Conservation (phyloP, 2,329 filamentous ascomycete species). For the Pyricularia pennisetigena region DNA sequence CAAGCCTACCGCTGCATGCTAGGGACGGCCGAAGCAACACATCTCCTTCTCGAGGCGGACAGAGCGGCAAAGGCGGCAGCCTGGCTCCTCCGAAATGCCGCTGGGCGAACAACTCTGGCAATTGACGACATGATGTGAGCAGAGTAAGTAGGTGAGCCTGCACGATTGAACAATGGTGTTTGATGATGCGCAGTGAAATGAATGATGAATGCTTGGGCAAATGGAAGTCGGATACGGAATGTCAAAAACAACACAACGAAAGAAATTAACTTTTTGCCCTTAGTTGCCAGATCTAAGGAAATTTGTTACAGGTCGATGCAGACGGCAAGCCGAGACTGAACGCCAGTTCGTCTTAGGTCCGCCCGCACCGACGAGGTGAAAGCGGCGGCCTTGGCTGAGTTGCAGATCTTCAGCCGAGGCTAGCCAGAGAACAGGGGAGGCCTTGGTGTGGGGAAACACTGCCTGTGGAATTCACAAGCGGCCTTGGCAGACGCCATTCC, state of each 20-base stretch:
- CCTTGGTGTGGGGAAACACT: background rate
- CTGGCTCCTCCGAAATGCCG: constrained; percentile 34
- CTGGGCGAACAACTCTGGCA: constrained; percentile 38
- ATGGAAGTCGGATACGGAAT: background rate
- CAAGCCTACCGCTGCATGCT: constrained; percentile 20
- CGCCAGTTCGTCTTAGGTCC: background rate
- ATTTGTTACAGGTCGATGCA: background rate
- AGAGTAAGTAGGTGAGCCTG: constrained; percentile 11
- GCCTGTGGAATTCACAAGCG: background rate
- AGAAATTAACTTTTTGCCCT: background rate
- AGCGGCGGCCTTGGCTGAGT: constrained; percentile 4
- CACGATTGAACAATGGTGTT: constrained; percentile 11
- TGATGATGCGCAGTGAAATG: background rate
- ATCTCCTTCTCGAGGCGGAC: constrained; percentile 16
- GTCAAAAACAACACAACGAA: background rate
- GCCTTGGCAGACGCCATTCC: constrained; percentile 10
- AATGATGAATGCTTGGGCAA: background rate
- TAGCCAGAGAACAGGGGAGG: constrained; percentile 14
- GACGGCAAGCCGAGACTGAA: background rate
- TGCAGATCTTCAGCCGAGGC: constrained; percentile 15
- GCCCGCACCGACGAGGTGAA: constrained; percentile 4
- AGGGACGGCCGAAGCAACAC: constrained; percentile 8
- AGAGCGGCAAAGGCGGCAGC: constrained; percentile 13
- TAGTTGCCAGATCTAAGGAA: background rate
- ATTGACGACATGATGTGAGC: constrained; percentile 33